These are phyloP conservation scores for Paramecium caudatum DNA, from an alignment of 73 alveolate species.

Conservation along the genomic window DNA sequence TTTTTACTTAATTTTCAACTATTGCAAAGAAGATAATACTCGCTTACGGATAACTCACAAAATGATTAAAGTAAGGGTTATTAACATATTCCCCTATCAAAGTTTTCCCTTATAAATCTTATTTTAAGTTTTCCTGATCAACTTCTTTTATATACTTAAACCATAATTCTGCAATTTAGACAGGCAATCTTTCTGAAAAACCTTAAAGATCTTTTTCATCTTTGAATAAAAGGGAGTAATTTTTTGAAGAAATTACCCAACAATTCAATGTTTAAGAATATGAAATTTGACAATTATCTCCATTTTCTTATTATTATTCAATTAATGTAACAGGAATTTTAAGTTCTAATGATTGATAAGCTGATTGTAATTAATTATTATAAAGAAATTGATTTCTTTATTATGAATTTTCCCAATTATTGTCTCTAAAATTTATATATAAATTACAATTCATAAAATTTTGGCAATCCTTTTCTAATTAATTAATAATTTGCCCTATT, in stretches of 20 bases:
- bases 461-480: constrained; percentile 36
- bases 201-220: not conserved
- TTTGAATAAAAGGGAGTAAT: not conserved
- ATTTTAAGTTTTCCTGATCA: not conserved
- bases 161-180: constrained; percentile 26
- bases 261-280: not conserved
- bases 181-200: constrained; percentile 3
- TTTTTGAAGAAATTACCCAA: constrained; percentile 42
- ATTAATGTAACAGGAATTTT: constrained; percentile 18
- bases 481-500: not conserved
- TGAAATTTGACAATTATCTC: constrained; percentile 3
- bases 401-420: not conserved
- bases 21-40: not conserved
- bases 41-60: not conserved
- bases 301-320: constrained; percentile 33
- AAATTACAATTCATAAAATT: constrained; percentile 20
- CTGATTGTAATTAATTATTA: not conserved
- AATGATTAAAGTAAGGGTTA: not conserved
- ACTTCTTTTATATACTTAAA: not conserved
- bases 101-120: not conserved
- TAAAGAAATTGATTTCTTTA: not conserved
- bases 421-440: not conserved
- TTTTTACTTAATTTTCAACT: not conserved
- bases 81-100: constrained; percentile 12
- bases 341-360: not conserved